phyloP scores from a whole-genome alignment of 2,329 filamentous ascomycete genomes.

The Sclerotinia nivalis region DNA sequence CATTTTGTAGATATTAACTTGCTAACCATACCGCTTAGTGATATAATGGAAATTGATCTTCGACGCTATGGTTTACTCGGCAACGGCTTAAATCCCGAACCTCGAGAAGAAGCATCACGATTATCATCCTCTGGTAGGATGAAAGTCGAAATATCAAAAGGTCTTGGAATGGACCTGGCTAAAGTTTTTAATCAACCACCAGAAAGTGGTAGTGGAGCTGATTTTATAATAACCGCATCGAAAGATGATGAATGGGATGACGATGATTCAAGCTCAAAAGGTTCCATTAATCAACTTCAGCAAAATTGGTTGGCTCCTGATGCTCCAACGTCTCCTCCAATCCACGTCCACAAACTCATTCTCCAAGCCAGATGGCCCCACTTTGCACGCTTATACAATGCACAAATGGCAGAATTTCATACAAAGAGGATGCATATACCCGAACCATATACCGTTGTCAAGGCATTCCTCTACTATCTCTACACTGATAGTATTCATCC shows the following conservation, averaged over 20 bases:
- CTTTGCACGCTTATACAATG: slow-evolving; percentile 85
- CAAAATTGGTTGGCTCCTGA: slow-evolving; percentile 60
- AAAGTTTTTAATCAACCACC: slow-evolving; percentile 84
- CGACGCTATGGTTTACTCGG: slow-evolving; percentile 88
- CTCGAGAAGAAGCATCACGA: slow-evolving; percentile 51
- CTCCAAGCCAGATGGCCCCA: slow-evolving; percentile 95
- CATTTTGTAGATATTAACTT: not conserved
- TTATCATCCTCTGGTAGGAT: slow-evolving; percentile 49
- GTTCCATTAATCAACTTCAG: slow-evolving; percentile 43
- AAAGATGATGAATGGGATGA: slow-evolving; percentile 71
- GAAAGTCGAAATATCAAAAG: slow-evolving; percentile 58
- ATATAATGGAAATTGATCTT: slow-evolving; percentile 91
- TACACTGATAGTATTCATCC: slow-evolving; percentile 88
- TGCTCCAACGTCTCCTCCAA: slow-evolving; percentile 72
- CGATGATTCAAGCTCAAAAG: slow-evolving; percentile 54
- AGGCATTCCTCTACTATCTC: slow-evolving; percentile 91
- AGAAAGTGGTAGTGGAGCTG: slow-evolving; percentile 80
- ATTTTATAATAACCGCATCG: slow-evolving; percentile 88
- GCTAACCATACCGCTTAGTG: slow-evolving; percentile 48
- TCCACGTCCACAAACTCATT: slow-evolving; percentile 94
- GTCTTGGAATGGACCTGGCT: slow-evolving; percentile 81
- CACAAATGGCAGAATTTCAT: slow-evolving; percentile 97
- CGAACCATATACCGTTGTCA: slow-evolving; percentile 91
- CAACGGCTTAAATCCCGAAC: slow-evolving; percentile 65
- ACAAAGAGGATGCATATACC: slow-evolving; percentile 97